Percentiles rank a stretch among this genome's conserved stretches.
Evolutionary conservation across 2,329 filamentous ascomycete species (phyloP).

Genomic region (Madurella mycetomatis): DNA sequence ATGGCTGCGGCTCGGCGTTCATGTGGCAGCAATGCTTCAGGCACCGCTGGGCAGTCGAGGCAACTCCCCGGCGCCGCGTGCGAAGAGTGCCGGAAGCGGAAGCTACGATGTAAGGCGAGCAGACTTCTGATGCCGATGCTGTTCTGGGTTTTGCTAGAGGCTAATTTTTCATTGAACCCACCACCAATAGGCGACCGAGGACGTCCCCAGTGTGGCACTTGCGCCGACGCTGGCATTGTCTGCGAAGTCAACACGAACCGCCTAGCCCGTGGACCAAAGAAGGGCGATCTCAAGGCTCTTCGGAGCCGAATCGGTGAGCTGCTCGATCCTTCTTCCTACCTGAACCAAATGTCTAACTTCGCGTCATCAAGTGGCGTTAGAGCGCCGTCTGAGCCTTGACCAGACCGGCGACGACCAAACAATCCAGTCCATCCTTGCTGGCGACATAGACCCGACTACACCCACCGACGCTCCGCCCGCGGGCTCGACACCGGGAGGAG

Average conservation of each 20-base stretch:
- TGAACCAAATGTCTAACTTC: background rate
- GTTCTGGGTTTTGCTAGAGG: background rate
- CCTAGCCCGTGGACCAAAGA: slow-evolving; percentile 26
- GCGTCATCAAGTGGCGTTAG: slow-evolving; percentile 18
- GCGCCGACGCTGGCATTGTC: slow-evolving; percentile 20
- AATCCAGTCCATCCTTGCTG: slow-evolving; percentile 1
- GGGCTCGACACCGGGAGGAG: slow-evolving; percentile 9
- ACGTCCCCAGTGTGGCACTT: slow-evolving; percentile 23
- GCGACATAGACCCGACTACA: slow-evolving; percentile 10
- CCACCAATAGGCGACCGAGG: slow-evolving; percentile 18
- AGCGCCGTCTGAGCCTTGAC: slow-evolving; percentile 24
- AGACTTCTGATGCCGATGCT: no score
- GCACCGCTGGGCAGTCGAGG: slow-evolving; percentile 13
- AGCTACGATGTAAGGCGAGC: slow-evolving; percentile 23
- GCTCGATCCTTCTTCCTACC: background rate
- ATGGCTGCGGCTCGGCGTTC: slow-evolving; percentile 21
- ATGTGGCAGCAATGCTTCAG: slow-evolving; percentile 13
- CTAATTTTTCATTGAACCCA: background rate
- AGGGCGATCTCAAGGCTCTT: slow-evolving; percentile 25
- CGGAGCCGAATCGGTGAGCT: slow-evolving; percentile 24
- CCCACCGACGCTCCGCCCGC: background rate
- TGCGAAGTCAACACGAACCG: slow-evolving; percentile 25
- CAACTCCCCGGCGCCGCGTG: slow-evolving; percentile 26
- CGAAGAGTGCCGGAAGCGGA: slow-evolving; percentile 27
- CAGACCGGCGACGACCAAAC: slow-evolving; percentile 7